These are phyloP conservation scores for Xylariaceae sp. DNA, from an alignment of 2,329 filamentous ascomycete species.

Conservation along the genomic window DNA sequence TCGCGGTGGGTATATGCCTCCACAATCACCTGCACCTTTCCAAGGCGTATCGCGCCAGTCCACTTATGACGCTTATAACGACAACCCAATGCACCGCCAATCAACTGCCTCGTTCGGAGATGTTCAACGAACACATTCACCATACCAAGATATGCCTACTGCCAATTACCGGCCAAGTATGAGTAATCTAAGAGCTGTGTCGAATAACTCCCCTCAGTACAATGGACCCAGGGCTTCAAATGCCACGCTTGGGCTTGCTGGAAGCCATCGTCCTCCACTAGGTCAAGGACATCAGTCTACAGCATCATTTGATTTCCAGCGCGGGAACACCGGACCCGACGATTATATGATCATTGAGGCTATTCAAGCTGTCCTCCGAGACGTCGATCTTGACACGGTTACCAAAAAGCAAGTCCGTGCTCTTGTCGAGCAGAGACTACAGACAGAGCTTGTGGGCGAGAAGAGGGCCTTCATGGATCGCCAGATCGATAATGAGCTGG, in stretches of 20 bases:
- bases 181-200: constrained; percentile 61
- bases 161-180: constrained; percentile 62
- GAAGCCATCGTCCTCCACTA: constrained; percentile 55
- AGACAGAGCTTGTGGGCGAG: constrained; percentile 86
- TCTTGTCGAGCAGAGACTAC: constrained; percentile 89
- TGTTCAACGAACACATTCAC: constrained; percentile 58
- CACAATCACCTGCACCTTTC: constrained; percentile 78
- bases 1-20: constrained; percentile 77
- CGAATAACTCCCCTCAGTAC: constrained; percentile 53
- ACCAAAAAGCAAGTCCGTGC: constrained; percentile 97
- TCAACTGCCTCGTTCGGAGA: constrained; percentile 72
- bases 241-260: constrained; percentile 54
- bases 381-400: constrained; percentile 94
- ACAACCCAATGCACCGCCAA: constrained; percentile 66
- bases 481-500: constrained; percentile 91
- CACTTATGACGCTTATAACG: constrained; percentile 53
- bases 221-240: constrained; percentile 50
- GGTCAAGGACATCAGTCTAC: constrained; percentile 56
- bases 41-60: constrained; percentile 54
- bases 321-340: constrained; percentile 68
- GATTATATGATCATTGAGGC: constrained; percentile 83
- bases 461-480: constrained; percentile 87
- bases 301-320: constrained; percentile 66
- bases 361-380: constrained; percentile 79
- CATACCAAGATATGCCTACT: constrained; percentile 61